Conservation (phyloP, 495 filamentous ascomycete genomes). For the Lentithecium fluviatile region DNA sequence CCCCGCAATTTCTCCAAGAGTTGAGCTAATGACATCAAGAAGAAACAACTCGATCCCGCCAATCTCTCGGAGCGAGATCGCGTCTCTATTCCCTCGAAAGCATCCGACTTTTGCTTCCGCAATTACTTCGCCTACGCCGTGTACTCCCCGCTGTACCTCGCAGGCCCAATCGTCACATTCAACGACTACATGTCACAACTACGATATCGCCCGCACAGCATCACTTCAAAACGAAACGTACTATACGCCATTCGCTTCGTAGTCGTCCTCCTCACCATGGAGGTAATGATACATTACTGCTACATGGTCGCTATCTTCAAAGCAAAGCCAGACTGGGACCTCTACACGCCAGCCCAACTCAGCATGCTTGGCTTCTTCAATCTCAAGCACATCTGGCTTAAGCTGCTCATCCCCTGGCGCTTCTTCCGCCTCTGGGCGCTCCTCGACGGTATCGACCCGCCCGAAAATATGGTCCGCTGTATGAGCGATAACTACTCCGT, state of each 20-base stretch:
- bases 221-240: conserved; percentile 63
- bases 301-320: conserved; percentile 94
- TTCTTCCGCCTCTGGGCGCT: conserved; percentile 96
- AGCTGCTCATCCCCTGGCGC: conserved; percentile 93
- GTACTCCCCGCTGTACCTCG: conserved; percentile 89
- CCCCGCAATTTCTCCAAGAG: conserved; percentile 10
- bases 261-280: conserved; percentile 82
- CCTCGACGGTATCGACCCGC: conserved; percentile 85
- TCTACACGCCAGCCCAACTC: conserved; percentile 85
- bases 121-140: conserved; percentile 86
- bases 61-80: conserved; percentile 85
- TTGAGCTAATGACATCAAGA: conserved; percentile 74
- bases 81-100: conserved; percentile 68
- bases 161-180: conserved; percentile 93
- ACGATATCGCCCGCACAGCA: conserved; percentile 66
- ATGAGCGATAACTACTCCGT: conserved; percentile 93
- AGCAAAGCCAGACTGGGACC: conserved; percentile 69
- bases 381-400: conserved; percentile 96
- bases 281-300: conserved; percentile 87
- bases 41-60: conserved; percentile 91
- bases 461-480: conserved; percentile 98
- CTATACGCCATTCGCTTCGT: conserved; percentile 84
- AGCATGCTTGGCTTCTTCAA: conserved; percentile 94
- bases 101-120: conserved; percentile 69
- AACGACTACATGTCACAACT: conserved; percentile 95